Conservation (phyloP, 352 stramenopile species). For the Globisporangium emineosum region DNA sequence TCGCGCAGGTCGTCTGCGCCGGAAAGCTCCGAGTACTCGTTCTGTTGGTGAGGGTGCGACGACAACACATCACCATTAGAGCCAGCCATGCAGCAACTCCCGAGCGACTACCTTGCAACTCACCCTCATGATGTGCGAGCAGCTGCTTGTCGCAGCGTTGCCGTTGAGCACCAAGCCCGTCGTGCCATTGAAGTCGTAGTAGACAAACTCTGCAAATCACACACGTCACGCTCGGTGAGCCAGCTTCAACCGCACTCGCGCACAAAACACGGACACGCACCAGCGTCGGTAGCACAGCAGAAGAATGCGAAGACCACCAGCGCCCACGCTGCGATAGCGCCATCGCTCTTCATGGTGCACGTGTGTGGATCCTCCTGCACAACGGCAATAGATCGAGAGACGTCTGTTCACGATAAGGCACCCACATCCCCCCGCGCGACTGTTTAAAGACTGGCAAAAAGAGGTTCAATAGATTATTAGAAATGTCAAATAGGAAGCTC, state of each 20-base stretch:
- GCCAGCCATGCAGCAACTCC: not conserved
- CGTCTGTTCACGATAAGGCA: not conserved
- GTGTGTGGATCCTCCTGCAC: not conserved
- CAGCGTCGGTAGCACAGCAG: not conserved
- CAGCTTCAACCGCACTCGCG: not conserved
- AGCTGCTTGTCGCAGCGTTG: conserved; percentile 74
- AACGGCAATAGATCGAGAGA: not conserved
- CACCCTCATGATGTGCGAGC: conserved; percentile 43
- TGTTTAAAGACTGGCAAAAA: no score
- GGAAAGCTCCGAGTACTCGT: conserved; percentile 48
- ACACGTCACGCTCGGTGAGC: not conserved
- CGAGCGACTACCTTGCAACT: not conserved
- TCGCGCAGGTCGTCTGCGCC: conserved; percentile 46
- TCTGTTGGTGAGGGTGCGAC: conserved; percentile 29
- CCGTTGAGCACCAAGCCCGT: conserved; percentile 78
- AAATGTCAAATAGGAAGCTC: not conserved
- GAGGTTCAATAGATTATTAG: not conserved
- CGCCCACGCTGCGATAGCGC: not conserved
- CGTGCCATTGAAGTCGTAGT: conserved; percentile 86
- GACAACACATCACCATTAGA: not conserved
- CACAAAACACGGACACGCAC: not conserved
- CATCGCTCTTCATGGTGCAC: not conserved
- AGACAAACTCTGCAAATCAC: conserved; percentile 72
- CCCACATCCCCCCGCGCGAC: not conserved
- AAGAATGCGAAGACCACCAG: not conserved